These are phyloP conservation scores for Phytophthora cryptogea DNA, from an alignment of 352 stramenopile genomes.

Conservation along the genomic window DNA sequence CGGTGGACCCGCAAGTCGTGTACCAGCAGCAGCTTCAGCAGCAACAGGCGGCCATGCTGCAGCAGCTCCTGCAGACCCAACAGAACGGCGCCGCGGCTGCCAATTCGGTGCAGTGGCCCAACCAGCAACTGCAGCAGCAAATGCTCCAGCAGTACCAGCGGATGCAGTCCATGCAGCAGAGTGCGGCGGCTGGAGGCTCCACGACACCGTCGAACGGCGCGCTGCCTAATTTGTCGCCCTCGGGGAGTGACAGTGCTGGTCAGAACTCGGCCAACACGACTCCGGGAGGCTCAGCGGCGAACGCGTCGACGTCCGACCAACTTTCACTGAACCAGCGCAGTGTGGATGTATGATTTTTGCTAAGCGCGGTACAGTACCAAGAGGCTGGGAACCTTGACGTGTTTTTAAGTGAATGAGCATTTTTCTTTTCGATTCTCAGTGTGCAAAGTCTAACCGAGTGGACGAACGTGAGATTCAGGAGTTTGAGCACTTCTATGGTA, in stretches of 20 bases:
- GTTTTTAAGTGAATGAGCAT: slow-evolving; percentile 37
- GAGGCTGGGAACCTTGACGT: slow-evolving; percentile 17
- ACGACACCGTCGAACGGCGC: slow-evolving; percentile 31
- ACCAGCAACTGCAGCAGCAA: slow-evolving; percentile 85
- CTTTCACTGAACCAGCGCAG: slow-evolving; percentile 78
- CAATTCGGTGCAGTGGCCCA: slow-evolving; percentile 63
- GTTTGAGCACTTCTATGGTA: neutral
- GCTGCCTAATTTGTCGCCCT: slow-evolving; percentile 48
- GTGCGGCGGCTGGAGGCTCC: slow-evolving; percentile 9
- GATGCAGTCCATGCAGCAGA: slow-evolving; percentile 73
- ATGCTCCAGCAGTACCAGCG: slow-evolving; percentile 90
- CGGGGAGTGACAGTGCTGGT: slow-evolving; percentile 41
- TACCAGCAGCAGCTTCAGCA: slow-evolving; percentile 91
- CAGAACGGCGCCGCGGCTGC: slow-evolving; percentile 59
- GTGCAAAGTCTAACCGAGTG: neutral
- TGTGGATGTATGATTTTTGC: slow-evolving; percentile 63
- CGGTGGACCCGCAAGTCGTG: slow-evolving; percentile 70
- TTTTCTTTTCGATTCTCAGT: slow-evolving; percentile 14
- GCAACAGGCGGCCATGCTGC: slow-evolving; percentile 87
- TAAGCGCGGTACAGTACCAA: slow-evolving; percentile 14
- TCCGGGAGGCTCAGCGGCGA: slow-evolving; percentile 19
- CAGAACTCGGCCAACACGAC: slow-evolving; percentile 31
- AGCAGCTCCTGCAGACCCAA: slow-evolving; percentile 87
- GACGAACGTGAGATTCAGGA: neutral
- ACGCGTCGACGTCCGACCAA: slow-evolving; percentile 52